phyloP scores from a whole-genome alignment of 805 yeast genomes.

The Pichia rugopelliculosa region DNA sequence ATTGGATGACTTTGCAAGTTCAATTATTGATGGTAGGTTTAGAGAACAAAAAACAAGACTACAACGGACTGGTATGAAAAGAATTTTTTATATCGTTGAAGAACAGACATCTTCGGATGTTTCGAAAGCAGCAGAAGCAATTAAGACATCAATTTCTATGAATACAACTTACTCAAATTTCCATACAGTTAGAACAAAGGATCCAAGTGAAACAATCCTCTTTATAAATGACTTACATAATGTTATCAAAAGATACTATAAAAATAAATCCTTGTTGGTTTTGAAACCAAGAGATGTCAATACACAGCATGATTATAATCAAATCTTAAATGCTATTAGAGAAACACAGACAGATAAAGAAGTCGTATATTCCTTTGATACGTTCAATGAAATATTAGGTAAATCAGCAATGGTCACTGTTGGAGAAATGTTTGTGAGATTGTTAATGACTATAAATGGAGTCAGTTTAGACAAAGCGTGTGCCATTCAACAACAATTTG shows the following conservation, averaged over 20 bases:
- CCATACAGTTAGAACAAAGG: slow-evolving; percentile 57
- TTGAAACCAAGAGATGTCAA: slow-evolving; percentile 43
- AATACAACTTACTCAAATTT: slow-evolving; percentile 61
- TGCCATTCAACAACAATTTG: slow-evolving; percentile 60
- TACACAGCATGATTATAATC: slow-evolving; percentile 44
- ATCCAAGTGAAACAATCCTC: slow-evolving; percentile 66
- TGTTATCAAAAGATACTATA: slow-evolving; percentile 35
- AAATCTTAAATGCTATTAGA: slow-evolving; percentile 36
- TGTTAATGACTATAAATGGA: slow-evolving; percentile 77
- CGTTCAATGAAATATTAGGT: slow-evolving; percentile 61
- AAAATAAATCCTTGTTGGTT: slow-evolving; percentile 36
- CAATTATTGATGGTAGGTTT: slow-evolving; percentile 84
- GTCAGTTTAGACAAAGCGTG: slow-evolving; percentile 80
- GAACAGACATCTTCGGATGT: slow-evolving; percentile 48
- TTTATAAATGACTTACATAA: slow-evolving; percentile 47
- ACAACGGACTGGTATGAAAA: slow-evolving; percentile 55
- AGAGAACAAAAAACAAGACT: slow-evolving; percentile 80
- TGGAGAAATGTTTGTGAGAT: slow-evolving; percentile 63
- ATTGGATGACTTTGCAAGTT: slow-evolving; percentile 72
- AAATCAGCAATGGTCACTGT: slow-evolving; percentile 67
- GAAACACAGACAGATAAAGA: slow-evolving; percentile 20
- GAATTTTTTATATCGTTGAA: slow-evolving; percentile 74
- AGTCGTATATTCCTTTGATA: slow-evolving; percentile 40
- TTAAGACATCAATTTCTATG: slow-evolving; percentile 70
- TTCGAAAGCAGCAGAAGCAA: slow-evolving; percentile 49